Conservation (phyloP, 352 stramenopile genomes). For the Globisporangium carolinianum region DNA sequence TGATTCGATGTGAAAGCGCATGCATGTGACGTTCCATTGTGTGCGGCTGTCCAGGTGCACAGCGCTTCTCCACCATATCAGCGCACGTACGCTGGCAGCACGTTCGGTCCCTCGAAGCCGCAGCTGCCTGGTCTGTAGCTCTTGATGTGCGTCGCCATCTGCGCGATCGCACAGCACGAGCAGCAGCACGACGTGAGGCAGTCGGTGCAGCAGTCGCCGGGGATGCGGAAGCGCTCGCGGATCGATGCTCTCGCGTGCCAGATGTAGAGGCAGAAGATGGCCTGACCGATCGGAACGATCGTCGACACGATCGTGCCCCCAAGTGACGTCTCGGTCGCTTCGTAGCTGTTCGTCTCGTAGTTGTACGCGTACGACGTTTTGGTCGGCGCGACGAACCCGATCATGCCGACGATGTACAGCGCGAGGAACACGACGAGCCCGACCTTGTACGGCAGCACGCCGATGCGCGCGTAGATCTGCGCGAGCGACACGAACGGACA, state of each 20-base stretch:
- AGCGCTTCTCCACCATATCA: too few species aligned
- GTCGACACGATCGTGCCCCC: neutral
- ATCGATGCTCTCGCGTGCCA: constrained; percentile 2
- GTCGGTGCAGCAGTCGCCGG: constrained; percentile 10
- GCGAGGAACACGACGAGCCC: constrained; percentile 7
- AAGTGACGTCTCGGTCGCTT: neutral
- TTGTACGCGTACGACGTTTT: neutral
- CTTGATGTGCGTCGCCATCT: constrained; percentile 25
- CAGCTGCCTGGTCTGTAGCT: constrained; percentile 18
- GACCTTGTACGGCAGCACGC: constrained; percentile 6
- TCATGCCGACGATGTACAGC: constrained; percentile 1
- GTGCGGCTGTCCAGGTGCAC: constrained; percentile 11
- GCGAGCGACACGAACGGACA: constrained; percentile 25
- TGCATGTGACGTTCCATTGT: too few species aligned
- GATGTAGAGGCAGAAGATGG: constrained; percentile 2
- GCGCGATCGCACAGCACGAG: constrained; percentile 18
- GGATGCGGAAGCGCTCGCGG: constrained; percentile 11
- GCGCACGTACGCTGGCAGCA: constrained; percentile 7
- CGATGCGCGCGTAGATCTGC: constrained; percentile 20
- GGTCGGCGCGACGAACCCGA: neutral
- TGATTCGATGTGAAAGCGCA: too few species aligned
- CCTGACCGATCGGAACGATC: neutral
- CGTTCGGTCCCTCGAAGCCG: constrained; percentile 4
- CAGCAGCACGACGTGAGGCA: constrained; percentile 11
- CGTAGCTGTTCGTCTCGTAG: neutral